Conservation (phyloP, 2,329 filamentous ascomycete species). For the Amesomyces nigricolor region DNA sequence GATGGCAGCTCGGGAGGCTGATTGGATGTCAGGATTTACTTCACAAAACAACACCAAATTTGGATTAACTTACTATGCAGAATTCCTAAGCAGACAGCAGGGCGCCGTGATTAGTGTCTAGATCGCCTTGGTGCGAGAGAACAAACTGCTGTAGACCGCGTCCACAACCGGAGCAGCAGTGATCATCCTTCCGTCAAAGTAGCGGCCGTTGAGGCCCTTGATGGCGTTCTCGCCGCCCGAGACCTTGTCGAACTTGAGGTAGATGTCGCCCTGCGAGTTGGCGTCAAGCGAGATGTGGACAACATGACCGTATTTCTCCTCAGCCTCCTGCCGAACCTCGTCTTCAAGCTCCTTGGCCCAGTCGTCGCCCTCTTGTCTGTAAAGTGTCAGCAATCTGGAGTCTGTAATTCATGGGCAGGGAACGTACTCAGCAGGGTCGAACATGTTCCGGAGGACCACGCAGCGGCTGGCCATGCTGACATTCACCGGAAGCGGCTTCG, state of each 20-base stretch:
- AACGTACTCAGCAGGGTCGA: constrained; percentile 83
- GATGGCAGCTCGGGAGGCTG: neutral
- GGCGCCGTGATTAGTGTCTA: constrained; percentile 55
- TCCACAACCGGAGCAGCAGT: constrained; percentile 95
- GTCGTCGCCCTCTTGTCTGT: constrained; percentile 73
- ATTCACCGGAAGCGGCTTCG: constrained; percentile 72
- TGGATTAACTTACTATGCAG: constrained; percentile 19
- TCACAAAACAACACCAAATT: neutral
- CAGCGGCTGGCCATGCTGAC: constrained; percentile 91
- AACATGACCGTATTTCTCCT: constrained; percentile 92
- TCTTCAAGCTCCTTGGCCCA: constrained; percentile 95
- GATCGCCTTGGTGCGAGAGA: constrained; percentile 78
- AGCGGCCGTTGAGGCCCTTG: constrained; percentile 93
- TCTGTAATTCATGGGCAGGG: neutral
- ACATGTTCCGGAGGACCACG: constrained; percentile 92
- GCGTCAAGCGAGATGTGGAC: constrained; percentile 94
- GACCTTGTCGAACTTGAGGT: constrained; percentile 96
- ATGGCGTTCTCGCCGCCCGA: constrained; percentile 95
- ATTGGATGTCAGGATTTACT: neutral
- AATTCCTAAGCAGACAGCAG: constrained; percentile 42
- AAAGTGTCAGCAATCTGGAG: constrained; percentile 31
- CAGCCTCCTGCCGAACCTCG: constrained; percentile 88
- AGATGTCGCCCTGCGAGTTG: constrained; percentile 92
- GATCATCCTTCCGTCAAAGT: constrained; percentile 89
- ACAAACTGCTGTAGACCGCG: constrained; percentile 96